Base-by-base conservation (phyloP, 208 protist genomes). In the Phytomonas sp. region DNA sequence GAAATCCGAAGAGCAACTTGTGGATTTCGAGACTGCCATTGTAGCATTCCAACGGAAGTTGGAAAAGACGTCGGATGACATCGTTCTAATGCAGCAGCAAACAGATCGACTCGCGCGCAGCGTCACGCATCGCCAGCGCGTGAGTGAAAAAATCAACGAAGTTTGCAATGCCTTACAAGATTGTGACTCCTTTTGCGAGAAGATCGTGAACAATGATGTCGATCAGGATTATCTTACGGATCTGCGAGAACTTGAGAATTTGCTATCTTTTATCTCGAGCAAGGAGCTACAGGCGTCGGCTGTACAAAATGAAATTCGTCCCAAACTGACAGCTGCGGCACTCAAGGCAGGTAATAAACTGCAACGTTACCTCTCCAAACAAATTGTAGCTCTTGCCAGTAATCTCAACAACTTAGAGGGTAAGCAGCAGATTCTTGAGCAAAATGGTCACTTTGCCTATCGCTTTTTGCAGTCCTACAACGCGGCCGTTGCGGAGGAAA, bases 1-100 rank as follows among this genome's bases (percentile, higher is more conserved):
- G 31, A 78, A 67, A 43, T 93, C 84, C 70, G 90, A 95, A 71
- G 67, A 82, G 43, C 80, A 90, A 63, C 74, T 95, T n/a, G 79
- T 91, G 33, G 76, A 82, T 46, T 95, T 95, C 69, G 90, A 95
- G 59, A 81, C 80, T 30, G 83, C 90, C 64, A 95, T 95, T 75
- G 70, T 95, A n/a, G 70, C 74, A 11, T 92, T 93, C 72, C 87
- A 92, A 79, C 81, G 81, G 43, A 79, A 80, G 53, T 72, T 95
- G 8, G 81, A 86, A n/a, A 84, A 87, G 34, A 87, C 82, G 4
- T 79, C 89, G 8, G 86, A 89, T 31, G 86, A 92, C 53, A 91
- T 95, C 37, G 87, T 88, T 3, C 76, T 80, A 31, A 93, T 95
- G 90, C 87, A 93, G 73, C 74, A 86, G 61, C 87, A 91, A 68